Evolutionary conservation across 78 protist species (phyloP).

Genomic region (Creolimax fragrantissima): DNA sequence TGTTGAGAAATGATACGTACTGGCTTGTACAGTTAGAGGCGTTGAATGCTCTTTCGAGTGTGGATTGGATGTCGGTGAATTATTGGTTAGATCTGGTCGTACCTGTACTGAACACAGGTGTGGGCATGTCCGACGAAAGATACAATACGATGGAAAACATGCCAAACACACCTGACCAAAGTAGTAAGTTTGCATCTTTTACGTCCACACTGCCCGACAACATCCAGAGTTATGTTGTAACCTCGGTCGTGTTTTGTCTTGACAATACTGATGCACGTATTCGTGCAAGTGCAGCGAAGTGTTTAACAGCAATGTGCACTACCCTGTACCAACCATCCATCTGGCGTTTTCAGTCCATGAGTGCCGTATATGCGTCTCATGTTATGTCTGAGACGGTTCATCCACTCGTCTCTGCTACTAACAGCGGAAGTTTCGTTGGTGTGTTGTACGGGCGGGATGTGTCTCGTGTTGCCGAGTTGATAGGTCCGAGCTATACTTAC

Average conservation of each 20-base stretch:
- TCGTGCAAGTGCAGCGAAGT: neutral
- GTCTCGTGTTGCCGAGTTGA: neutral
- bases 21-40: neutral
- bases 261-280: neutral
- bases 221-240: neutral
- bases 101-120: no score
- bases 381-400: neutral
- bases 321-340: neutral
- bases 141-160: neutral
- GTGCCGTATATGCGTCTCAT: neutral
- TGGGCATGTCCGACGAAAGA: neutral
- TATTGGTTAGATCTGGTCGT: neutral
- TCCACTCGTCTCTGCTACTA: neutral
- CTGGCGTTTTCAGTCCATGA: neutral
- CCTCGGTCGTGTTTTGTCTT: neutral
- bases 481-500: neutral
- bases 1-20: neutral
- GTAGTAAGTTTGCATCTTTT: neutral
- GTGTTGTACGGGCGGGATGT: no score
- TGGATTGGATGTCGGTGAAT: neutral
- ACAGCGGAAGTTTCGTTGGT: no score
- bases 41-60: neutral
- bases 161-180: no score
- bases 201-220: no score
- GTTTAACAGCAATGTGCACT: neutral